These are phyloP conservation scores for Nemania bipapillata DNA, from an alignment of 2,329 filamentous ascomycete species.

Conservation along the genomic window DNA sequence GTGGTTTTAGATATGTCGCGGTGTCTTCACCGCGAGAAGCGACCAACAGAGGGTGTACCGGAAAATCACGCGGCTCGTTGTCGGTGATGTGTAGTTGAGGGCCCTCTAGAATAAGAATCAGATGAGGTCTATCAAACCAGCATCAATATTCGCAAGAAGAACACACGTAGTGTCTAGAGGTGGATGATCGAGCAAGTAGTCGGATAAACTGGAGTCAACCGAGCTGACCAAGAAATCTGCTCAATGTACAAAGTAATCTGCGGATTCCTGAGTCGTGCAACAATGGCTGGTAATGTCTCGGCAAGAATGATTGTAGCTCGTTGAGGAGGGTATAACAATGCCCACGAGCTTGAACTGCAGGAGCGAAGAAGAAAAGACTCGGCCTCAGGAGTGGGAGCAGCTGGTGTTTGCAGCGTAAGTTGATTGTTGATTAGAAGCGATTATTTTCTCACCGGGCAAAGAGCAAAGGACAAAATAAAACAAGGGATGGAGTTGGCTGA, in stretches of 20 bases:
- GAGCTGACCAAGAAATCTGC: constrained; percentile 17
- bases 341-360: background rate
- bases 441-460: constrained; percentile 14
- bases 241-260: constrained; percentile 10
- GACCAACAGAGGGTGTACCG: constrained; percentile 39
- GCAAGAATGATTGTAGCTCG: background rate
- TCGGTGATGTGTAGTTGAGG: constrained; percentile 14
- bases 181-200: constrained; percentile 7
- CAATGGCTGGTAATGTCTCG: background rate
- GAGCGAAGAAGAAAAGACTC: background rate
- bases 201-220: background rate
- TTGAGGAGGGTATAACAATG: background rate
- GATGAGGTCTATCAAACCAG: background rate
- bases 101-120: background rate
- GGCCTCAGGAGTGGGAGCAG: constrained; percentile 12
- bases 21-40: constrained; percentile 45
- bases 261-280: constrained; percentile 1
- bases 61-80: constrained; percentile 45
- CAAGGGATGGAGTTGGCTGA: constrained; percentile 21
- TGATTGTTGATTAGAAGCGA: constrained; percentile 17
- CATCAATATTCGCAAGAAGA: background rate
- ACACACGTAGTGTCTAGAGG: background rate
- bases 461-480: constrained; percentile 21
- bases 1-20: constrained; percentile 61
- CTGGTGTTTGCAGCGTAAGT: constrained; percentile 6